A percentile compares a stretch with the other conserved stretches of the same genome.
Evolutionary conservation across 106 monocot genomes (phyloP).

Genomic region (Alisma plantagoaquatica): DNA sequence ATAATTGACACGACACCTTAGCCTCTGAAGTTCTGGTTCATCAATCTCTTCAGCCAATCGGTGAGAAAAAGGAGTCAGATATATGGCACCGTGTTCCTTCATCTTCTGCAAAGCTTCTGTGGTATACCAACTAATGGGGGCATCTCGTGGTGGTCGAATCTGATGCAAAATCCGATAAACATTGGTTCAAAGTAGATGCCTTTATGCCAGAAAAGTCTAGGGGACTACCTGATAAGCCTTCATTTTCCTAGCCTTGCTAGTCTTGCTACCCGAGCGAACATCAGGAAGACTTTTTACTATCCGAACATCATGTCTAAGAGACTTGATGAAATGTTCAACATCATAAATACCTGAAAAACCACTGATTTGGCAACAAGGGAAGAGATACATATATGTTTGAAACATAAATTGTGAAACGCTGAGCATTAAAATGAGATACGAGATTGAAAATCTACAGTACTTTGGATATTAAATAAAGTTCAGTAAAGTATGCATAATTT

Average conservation of each 20-base stretch:
- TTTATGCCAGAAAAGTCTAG: background rate
- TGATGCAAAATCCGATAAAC: constrained; percentile 10
- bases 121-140: constrained; percentile 77
- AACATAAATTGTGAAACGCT: too few relatives aligned
- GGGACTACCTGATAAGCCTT: constrained; percentile 64
- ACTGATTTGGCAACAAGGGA: too few relatives aligned
- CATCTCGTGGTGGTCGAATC: constrained; percentile 95
- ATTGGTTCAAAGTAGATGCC: too few relatives aligned
- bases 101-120: constrained; percentile 73
- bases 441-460: too few relatives aligned
- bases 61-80: constrained; percentile 93
- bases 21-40: constrained; percentile 72
- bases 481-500: too few relatives aligned
- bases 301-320: constrained; percentile 60
- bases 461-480: too few relatives aligned
- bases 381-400: too few relatives aligned
- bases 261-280: constrained; percentile 50
- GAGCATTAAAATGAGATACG: too few relatives aligned
- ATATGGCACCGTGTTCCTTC: constrained; percentile 84
- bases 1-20: constrained; percentile 95
- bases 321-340: constrained; percentile 81
- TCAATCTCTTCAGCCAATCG: constrained; percentile 88
- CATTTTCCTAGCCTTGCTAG: constrained; percentile 67
- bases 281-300: constrained; percentile 79
- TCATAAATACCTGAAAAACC: constrained; percentile 97